Evolutionary conservation across 768 basidiomycete genomes (phyloP), one percentile per base, ranked within the genome.

Genomic region (Krasilnikovozyma curviuscula): DNA sequence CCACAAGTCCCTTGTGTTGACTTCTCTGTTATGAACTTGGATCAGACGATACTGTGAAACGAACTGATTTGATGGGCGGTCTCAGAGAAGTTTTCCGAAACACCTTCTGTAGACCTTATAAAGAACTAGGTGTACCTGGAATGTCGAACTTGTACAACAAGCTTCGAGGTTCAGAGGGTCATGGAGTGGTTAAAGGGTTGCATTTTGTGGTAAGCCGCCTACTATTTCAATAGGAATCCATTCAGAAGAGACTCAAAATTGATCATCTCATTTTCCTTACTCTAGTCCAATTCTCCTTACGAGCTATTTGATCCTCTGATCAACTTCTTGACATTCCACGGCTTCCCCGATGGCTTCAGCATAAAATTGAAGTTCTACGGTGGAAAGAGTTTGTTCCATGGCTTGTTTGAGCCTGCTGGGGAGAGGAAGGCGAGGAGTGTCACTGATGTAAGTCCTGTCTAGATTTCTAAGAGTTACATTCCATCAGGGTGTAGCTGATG

Each of bases 21-120:
- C n/a, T n/a, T n/a, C n/a, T n/a, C n/a, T n/a, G n/a, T n/a, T n/a
- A n/a, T n/a, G n/a, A n/a, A n/a, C n/a, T n/a, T n/a, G n/a, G n/a
- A n/a, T n/a, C n/a, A 35, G 89, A 95, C 59, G 89, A 95, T 64
- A 95, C 89, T 0, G 71, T 93, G 48, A 89, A 89, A 59, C 59
- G 71, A 23, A 79, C 85, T 0, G 77, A 79, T 39, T 71, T 98
- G n/a, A 58, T 79, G 5, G 68, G 70, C 3, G 91, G 91, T 0
- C 78, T 84, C 1, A 72, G 85, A 34, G 70, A 77, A 1, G 78
- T 83, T 3, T 93, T 95, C 63, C 71, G 78, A 48, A 91, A 88
- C 59, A 86, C 91, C 0, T 97, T 98, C 53, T 85, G 85, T 14
- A 79, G 79, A 57, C 81, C 84, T 46, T 61, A 84, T 27, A 69